These are phyloP conservation scores for Colletotrichum acutatum DNA, from an alignment of 2,329 filamentous ascomycete species.

Conservation along the genomic window DNA sequence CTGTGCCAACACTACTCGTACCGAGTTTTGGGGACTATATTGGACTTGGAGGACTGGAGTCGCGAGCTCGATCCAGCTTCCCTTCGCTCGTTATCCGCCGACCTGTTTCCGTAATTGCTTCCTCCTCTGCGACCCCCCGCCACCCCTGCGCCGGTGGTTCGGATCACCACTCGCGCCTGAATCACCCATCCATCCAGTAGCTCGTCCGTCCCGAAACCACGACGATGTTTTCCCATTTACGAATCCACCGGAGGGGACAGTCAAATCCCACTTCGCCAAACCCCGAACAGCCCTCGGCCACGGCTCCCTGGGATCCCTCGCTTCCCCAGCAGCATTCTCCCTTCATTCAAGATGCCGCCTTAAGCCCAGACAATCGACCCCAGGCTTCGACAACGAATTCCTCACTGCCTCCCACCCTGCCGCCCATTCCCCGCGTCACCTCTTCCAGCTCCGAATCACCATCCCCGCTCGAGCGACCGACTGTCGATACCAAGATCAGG, in stretches of 20 bases:
- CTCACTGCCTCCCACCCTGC: slow-evolving; percentile 59
- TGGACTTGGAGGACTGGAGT: background rate
- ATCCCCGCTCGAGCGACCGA: slow-evolving; percentile 27
- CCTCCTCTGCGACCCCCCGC: slow-evolving; percentile 28
- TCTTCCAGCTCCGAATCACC: slow-evolving; percentile 48
- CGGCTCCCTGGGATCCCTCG: slow-evolving; percentile 45
- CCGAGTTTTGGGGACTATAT: background rate
- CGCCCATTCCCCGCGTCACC: slow-evolving; percentile 61
- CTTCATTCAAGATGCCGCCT: slow-evolving; percentile 51
- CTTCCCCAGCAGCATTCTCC: slow-evolving; percentile 52
- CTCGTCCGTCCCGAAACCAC: background rate
- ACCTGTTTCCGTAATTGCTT: slow-evolving; percentile 17
- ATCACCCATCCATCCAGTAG: slow-evolving; percentile 11
- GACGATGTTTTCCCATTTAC: slow-evolving; percentile 63
- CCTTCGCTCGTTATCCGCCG: slow-evolving; percentile 20
- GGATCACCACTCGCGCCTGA: slow-evolving; percentile 11
- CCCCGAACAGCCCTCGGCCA: slow-evolving; percentile 58
- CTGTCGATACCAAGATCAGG: slow-evolving; percentile 33
- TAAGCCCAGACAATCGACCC: slow-evolving; percentile 47
- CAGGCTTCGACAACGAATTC: slow-evolving; percentile 47
- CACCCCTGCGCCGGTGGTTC: slow-evolving; percentile 23
- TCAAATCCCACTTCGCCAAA: slow-evolving; percentile 66
- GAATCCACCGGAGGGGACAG: slow-evolving; percentile 67
- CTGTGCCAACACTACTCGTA: background rate
- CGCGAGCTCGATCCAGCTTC: slow-evolving; percentile 14